A percentile compares a stretch with the other conserved stretches of the same genome.
These are phyloP conservation scores for Apiospora aurea DNA, from an alignment of 2,329 filamentous ascomycete species.

Conservation along the genomic window DNA sequence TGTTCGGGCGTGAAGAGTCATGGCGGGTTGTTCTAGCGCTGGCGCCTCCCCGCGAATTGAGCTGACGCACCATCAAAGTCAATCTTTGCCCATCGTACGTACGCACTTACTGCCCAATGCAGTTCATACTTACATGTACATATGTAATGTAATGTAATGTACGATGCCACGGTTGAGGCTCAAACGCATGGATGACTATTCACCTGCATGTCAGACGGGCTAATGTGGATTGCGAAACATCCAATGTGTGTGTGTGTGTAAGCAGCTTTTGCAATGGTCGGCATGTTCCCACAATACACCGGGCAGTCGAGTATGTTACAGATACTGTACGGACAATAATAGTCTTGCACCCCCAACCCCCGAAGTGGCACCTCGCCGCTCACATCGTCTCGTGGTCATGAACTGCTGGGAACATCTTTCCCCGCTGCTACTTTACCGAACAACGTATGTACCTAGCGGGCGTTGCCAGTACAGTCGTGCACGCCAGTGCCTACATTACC, in stretches of 20 bases:
- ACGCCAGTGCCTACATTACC: conserved; percentile 11
- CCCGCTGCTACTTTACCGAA: neutral
- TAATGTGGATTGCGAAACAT: conserved; percentile 20
- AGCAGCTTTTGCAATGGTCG: conserved; percentile 9
- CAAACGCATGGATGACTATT: conserved; percentile 13
- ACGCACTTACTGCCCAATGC: neutral
- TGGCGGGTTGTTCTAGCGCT: conserved; percentile 12
- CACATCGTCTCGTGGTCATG: neutral
- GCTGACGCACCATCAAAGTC: conserved; percentile 13
- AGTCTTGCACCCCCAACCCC: neutral
- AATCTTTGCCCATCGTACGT: conserved; percentile 8
- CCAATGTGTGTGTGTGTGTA: conserved; percentile 9
- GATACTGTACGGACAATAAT: neutral
- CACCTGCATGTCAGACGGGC: conserved; percentile 10
- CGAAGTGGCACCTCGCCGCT: neutral
- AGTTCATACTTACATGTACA: conserved; percentile 6
- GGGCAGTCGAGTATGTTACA: neutral
- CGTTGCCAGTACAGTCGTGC: neutral
- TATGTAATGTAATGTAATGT: neutral
- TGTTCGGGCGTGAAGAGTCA: neutral
- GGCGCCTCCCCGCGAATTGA: conserved; percentile 21
- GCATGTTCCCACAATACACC: conserved; percentile 12
- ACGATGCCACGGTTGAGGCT: neutral
- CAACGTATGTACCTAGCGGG: neutral
- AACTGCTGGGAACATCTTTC: neutral